Evolutionary conservation across 495 filamentous ascomycete species (phyloP).

Genomic region (Tuber borchii): DNA sequence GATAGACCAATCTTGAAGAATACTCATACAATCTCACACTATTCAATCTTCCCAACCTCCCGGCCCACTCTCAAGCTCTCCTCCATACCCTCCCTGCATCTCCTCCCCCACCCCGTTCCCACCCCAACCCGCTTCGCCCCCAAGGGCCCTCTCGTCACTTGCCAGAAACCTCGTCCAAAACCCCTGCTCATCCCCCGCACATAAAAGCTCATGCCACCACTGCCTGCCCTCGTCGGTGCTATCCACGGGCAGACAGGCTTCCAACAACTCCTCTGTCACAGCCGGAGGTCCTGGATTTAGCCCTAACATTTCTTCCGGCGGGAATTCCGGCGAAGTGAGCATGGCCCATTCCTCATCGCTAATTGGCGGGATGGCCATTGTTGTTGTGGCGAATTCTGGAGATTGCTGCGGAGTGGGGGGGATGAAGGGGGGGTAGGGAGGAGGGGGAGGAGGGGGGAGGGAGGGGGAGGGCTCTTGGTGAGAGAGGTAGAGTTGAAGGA

Average conservation of each 20-base stretch:
- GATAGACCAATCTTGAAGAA: not conserved
- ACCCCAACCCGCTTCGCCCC: slow-evolving; percentile 6
- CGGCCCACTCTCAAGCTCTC: not conserved
- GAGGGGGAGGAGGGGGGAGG: not conserved
- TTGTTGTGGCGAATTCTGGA: not conserved
- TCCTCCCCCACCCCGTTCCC: slow-evolving; percentile 1
- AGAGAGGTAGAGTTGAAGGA: not conserved
- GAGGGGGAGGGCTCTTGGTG: not conserved
- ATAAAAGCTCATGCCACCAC: slow-evolving; percentile 37
- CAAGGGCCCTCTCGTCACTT: slow-evolving; percentile 3
- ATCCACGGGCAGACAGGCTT: slow-evolving; percentile 22
- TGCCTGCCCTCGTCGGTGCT: slow-evolving; percentile 29
- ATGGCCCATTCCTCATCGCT: slow-evolving; percentile 32
- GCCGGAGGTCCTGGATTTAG: slow-evolving; percentile 11
- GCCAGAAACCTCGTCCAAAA: slow-evolving; percentile 34
- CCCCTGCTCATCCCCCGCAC: slow-evolving; percentile 26
- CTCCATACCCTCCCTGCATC: slow-evolving; percentile 7
- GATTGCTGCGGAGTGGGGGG: not conserved
- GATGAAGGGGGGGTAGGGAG: not conserved
- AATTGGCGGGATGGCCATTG: slow-evolving; percentile 1
- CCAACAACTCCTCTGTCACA: slow-evolving; percentile 31
- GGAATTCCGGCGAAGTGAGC: slow-evolving; percentile 15
- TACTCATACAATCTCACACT: not conserved
- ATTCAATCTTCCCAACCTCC: slow-evolving; percentile 4
- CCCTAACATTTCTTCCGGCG: slow-evolving; percentile 4